A percentile compares a stretch with the other conserved stretches of the same genome.
phyloP scores from a whole-genome alignment of 768 basidiomycete species.

The Mycena leptocephala region DNA sequence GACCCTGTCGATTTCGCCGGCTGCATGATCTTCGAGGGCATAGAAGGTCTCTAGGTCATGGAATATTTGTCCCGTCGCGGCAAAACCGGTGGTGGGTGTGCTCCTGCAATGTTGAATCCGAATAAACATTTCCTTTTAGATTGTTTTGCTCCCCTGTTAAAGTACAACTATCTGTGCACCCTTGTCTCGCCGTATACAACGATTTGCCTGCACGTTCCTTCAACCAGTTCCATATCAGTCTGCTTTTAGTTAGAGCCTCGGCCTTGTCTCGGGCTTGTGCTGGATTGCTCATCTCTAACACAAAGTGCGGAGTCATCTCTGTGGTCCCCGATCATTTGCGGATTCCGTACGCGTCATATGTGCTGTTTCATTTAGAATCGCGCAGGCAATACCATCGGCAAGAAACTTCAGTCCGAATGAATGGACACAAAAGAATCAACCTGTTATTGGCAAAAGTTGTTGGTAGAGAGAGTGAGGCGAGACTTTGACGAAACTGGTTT shows the following conservation, averaged over 20 bases:
- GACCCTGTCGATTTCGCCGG: neutral
- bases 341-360: constrained; percentile 1
- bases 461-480: constrained; percentile 6
- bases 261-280: neutral
- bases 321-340: constrained; percentile 9
- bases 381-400: constrained; percentile 4
- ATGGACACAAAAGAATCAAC: neutral
- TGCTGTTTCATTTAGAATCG: neutral
- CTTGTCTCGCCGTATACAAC: neutral
- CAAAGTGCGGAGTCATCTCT: neutral
- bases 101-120: neutral
- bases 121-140: neutral
- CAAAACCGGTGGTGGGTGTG: neutral
- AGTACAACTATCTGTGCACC: too few species aligned
- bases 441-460: neutral
- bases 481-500: neutral
- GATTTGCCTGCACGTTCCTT: neutral
- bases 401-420: constrained; percentile 1
- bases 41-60: neutral
- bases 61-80: neutral
- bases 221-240: neutral
- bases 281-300: neutral
- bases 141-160: neutral
- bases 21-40: neutral
- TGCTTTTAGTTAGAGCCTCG: neutral